Evolutionary conservation across 371 early-diverging fungal genomes (phyloP).

Genomic region (Mucor sp.): DNA sequence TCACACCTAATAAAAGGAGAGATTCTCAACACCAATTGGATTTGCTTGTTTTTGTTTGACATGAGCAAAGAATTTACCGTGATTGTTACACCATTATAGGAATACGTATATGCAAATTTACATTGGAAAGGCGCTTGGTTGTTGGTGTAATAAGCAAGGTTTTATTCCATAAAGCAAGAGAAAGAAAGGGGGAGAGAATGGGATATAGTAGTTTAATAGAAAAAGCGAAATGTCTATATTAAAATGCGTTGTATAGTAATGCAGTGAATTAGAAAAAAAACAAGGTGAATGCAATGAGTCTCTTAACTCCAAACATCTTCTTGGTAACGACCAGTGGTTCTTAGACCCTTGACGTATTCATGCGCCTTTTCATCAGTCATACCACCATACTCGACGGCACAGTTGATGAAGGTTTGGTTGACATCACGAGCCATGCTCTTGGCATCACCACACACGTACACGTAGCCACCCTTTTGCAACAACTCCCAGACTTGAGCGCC

Average conservation of each 20-base stretch:
- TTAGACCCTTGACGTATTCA: conserved; percentile 82
- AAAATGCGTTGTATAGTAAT: not conserved
- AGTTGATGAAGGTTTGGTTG: conserved; percentile 60
- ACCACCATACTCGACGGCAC: conserved; percentile 73
- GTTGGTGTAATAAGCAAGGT: not conserved
- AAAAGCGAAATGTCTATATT: not conserved
- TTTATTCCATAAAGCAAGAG: not conserved
- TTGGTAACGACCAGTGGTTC: conserved; percentile 82
- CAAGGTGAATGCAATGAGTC: not conserved
- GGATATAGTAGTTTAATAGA: not conserved
- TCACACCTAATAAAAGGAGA: too few species aligned
- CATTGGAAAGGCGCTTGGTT: too few species aligned
- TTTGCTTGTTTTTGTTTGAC: too few species aligned
- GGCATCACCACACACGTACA: conserved; percentile 97
- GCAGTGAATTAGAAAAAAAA: not conserved
- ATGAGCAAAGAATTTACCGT: too few species aligned
- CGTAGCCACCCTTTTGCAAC: conserved; percentile 72
- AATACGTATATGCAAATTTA: too few species aligned
- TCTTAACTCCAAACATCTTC: conserved; percentile 94
- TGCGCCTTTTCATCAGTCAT: conserved; percentile 69
- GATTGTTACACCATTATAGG: too few species aligned
- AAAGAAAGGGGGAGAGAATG: not conserved
- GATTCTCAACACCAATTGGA: too few species aligned
- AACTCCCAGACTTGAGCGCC: conserved; percentile 70
- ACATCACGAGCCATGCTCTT: conserved; percentile 97